A percentile compares a stretch with the other conserved stretches of the same genome.
Conservation (phyloP, 257 asterid genomes). For the Solanum pinnatisectum region DNA sequence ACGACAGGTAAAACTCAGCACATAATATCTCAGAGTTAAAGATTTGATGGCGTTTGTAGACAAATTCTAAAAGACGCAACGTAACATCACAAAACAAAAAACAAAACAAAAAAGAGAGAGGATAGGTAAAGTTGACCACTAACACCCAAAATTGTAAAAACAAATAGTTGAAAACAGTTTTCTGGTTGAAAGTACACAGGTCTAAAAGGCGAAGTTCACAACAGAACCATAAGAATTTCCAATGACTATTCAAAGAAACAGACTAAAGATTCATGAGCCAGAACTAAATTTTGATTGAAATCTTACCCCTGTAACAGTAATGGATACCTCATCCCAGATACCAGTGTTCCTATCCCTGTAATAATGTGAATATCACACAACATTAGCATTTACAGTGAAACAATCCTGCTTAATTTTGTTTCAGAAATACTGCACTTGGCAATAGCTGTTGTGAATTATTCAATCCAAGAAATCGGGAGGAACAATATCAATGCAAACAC, state of each 20-base stretch:
- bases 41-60: background rate
- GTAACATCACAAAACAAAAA: background rate
- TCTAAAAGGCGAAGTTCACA: background rate
- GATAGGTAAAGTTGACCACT: background rate
- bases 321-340: slow-evolving; percentile 96
- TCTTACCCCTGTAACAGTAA: slow-evolving; percentile 86
- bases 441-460: background rate
- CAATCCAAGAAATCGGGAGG: background rate
- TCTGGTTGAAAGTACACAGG: background rate
- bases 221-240: background rate
- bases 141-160: background rate
- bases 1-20: background rate
- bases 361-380: background rate
- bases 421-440: background rate
- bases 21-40: background rate
- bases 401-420: background rate
- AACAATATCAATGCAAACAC: background rate
- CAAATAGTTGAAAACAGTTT: background rate
- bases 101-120: background rate
- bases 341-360: slow-evolving; percentile 98
- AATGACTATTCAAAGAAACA: background rate
- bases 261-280: background rate
- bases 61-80: background rate
- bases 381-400: background rate
- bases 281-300: background rate